These are phyloP conservation scores for Agrostemma githago DNA, from an alignment of 148 eudicot species.

Conservation along the genomic window DNA sequence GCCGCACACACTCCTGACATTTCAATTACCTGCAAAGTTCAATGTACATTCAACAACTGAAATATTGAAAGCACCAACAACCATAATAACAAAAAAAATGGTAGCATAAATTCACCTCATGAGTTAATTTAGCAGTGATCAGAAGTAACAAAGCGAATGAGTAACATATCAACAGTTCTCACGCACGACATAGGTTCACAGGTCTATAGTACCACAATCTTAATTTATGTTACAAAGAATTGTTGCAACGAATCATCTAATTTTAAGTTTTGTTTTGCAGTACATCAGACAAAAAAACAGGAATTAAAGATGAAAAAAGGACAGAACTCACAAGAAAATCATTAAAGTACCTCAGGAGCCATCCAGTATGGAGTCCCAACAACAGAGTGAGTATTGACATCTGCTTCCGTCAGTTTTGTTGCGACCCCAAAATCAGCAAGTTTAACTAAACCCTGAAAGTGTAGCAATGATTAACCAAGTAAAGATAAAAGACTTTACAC, in stretches of 20 bases:
- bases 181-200: not conserved
- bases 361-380: slow-evolving; percentile 99
- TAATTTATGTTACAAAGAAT: not conserved
- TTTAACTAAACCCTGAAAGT: slow-evolving; percentile 89
- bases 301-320: slow-evolving; percentile 1
- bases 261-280: not conserved
- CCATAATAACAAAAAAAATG: not conserved
- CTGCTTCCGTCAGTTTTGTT: slow-evolving; percentile 93
- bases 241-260: not conserved
- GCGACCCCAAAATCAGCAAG: slow-evolving; percentile 99
- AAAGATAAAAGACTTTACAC: not conserved
- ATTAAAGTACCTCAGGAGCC: slow-evolving; percentile 88
- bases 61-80: not conserved
- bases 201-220: not conserved
- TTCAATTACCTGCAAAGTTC: slow-evolving; percentile 77
- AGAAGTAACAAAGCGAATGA: slow-evolving; percentile 1
- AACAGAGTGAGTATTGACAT: slow-evolving; percentile 95
- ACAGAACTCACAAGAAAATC: not conserved
- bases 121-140: slow-evolving; percentile 15
- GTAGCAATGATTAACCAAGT: slow-evolving; percentile 7
- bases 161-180: not conserved
- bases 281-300: not conserved
- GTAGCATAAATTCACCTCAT: not conserved
- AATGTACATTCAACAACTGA: slow-evolving; percentile 6
- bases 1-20: slow-evolving; percentile 99